Percentiles rank a stretch among this genome's conserved stretches.
Evolutionary conservation across 495 filamentous ascomycete species (phyloP).

Genomic region (Sordaria brevicollis): DNA sequence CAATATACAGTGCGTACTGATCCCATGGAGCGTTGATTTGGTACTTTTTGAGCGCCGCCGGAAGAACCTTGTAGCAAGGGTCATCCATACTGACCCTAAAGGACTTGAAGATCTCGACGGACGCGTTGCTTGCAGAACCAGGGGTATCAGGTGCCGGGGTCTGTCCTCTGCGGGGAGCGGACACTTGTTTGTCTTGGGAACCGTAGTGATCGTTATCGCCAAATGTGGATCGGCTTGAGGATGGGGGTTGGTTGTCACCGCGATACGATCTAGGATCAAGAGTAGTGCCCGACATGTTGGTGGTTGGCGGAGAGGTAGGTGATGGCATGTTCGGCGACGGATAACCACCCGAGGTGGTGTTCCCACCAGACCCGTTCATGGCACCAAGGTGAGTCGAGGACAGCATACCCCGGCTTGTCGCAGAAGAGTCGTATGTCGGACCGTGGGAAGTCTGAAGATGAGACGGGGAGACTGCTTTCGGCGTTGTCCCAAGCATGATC

Average conservation of each 20-base stretch:
- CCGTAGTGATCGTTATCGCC: slow-evolving; percentile 39
- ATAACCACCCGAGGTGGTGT: slow-evolving; percentile 44
- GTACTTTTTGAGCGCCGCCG: slow-evolving; percentile 92
- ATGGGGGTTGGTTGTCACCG: slow-evolving; percentile 31
- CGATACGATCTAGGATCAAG: slow-evolving; percentile 48
- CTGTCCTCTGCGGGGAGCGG: slow-evolving; percentile 36
- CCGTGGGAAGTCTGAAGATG: slow-evolving; percentile 52
- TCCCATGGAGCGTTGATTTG: slow-evolving; percentile 97
- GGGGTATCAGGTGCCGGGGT: slow-evolving; percentile 44
- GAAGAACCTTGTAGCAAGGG: slow-evolving; percentile 92
- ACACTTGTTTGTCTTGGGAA: slow-evolving; percentile 28
- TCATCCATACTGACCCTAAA: slow-evolving; percentile 97
- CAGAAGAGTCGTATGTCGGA: slow-evolving; percentile 43
- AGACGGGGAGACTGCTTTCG: slow-evolving; percentile 71
- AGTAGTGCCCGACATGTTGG: slow-evolving; percentile 30
- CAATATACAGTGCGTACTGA: slow-evolving; percentile 94
- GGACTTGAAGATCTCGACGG: slow-evolving; percentile 93
- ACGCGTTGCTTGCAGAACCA: slow-evolving; percentile 30
- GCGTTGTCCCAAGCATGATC: slow-evolving; percentile 69
- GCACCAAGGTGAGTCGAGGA: slow-evolving; percentile 69
- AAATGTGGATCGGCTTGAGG: slow-evolving; percentile 37
- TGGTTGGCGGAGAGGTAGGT: slow-evolving; percentile 64
- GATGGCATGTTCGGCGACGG: slow-evolving; percentile 67
- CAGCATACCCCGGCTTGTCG: slow-evolving; percentile 49
- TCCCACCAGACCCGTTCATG: slow-evolving; percentile 53